Conservation (phyloP, 108 stramenopile genomes). For the Pinguiococcus pyrenoidosus region DNA sequence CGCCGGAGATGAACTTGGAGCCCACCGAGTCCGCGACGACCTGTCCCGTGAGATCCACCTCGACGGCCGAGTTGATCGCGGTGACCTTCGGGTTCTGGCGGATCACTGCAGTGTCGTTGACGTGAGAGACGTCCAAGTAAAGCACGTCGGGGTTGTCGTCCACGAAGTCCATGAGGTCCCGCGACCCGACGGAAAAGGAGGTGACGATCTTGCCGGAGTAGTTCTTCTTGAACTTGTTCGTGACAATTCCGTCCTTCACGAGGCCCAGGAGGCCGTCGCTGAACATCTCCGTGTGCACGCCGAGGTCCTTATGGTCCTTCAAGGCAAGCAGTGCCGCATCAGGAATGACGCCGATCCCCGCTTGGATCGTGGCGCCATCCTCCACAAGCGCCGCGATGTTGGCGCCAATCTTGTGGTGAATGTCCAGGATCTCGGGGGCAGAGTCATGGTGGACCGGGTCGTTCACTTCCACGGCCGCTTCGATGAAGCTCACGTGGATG, state of each 20-base stretch:
- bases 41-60: slow-evolving; percentile 25
- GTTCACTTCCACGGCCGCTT: too few relatives aligned
- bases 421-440: neutral
- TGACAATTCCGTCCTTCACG: slow-evolving; percentile 14
- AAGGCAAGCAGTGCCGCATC: slow-evolving; percentile 14
- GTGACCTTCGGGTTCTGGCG: slow-evolving; percentile 8
- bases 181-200: slow-evolving; percentile 13
- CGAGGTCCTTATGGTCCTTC: neutral
- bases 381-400: slow-evolving; percentile 17
- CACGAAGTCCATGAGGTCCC: slow-evolving; percentile 22
- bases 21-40: slow-evolving; percentile 21
- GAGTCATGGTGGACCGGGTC: neutral
- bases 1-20: slow-evolving; percentile 18
- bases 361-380: slow-evolving; percentile 23
- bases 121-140: slow-evolving; percentile 5
- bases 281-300: slow-evolving; percentile 21
- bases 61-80: slow-evolving; percentile 14
- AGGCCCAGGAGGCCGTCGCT: slow-evolving; percentile 17
- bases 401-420: slow-evolving; percentile 1
- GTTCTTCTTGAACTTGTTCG: slow-evolving; percentile 5
- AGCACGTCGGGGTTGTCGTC: slow-evolving; percentile 20
- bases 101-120: slow-evolving; percentile 7
- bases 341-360: slow-evolving; percentile 29
- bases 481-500: slow-evolving; percentile 21
- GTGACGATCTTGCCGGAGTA: slow-evolving; percentile 11